Base-by-base conservation (phyloP, 441 rosid genomes). In the Iberis amara region DNA sequence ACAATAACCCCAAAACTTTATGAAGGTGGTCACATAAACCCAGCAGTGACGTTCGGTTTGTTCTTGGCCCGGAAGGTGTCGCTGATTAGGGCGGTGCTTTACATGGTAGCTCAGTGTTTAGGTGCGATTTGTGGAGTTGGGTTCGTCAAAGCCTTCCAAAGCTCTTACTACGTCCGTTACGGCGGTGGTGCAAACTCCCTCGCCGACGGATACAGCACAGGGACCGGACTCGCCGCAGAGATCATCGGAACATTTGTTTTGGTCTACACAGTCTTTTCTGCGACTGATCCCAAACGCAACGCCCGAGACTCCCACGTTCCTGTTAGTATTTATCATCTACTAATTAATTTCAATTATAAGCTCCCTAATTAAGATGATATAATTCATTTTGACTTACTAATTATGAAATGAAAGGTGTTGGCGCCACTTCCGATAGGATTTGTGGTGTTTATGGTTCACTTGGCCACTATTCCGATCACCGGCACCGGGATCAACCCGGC, bases 11-110 rank as follows among this genome's bases (percentile, higher is more conserved):
- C 10, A 38, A 23, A 39, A 55, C 37, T 7, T 18, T 15, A 0
- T 6, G 48, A 18, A 79, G 95, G 90, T 12, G n/a, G n/a, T n/a
- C n/a, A n/a, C n/a, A n/a, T n/a, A n/a, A n/a, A n/a, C n/a, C n/a
- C n/a, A n/a, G n/a, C 94, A 1, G 95, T 83, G 65, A 86, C 90
- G 0, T 80, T 85, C 52, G 90, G 90, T 11, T 53, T 85, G 61
- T 74, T 82, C 47, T 46, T 86, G 71, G 95, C 86, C 0, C 50
- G 95, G 63, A 86, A 81, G 65, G 91, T 86, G 39, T 79, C 91
- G 2, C 14, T 86, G 60, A 66, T 77, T 12, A 71, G 91, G 44
- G 86, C 91, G 73, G 90, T 28, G 79, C 85, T n/a, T n/a, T n/a
- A n/a, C n/a, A n/a, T n/a, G n/a, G n/a, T n/a, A n/a, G n/a, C n/a